A percentile compares a stretch with the other conserved stretches of the same genome.
These are phyloP conservation scores for Plectosphaerella plurivora DNA, from an alignment of 2,329 filamentous ascomycete genomes.

Conservation along the genomic window DNA sequence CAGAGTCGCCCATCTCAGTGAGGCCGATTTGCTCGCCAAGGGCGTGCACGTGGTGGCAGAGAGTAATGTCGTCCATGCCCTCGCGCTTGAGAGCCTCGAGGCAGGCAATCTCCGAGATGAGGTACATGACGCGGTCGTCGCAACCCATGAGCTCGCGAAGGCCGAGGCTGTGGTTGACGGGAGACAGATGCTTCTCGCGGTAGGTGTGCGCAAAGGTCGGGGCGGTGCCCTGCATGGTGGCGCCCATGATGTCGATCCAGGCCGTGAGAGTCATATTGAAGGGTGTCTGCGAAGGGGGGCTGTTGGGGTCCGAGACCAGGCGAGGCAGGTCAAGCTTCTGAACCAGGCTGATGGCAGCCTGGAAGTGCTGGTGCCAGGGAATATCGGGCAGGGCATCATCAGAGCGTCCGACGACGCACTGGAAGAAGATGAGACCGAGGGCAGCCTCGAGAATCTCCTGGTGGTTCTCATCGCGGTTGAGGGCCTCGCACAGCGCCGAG, in stretches of 20 bases:
- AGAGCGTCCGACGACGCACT: conserved; percentile 82
- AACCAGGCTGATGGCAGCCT: conserved; percentile 80
- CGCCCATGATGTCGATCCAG: conserved; percentile 96
- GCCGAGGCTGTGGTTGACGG: conserved; percentile 57
- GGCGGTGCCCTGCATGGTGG: conserved; percentile 82
- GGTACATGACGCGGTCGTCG: conserved; percentile 94
- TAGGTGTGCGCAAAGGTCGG: conserved; percentile 94
- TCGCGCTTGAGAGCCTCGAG: conserved; percentile 82
- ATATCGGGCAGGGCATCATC: conserved; percentile 87
- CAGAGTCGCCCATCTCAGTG: conserved; percentile 64
- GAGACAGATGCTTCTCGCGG: conserved; percentile 82
- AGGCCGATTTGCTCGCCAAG: conserved; percentile 81
- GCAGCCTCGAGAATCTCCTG: conserved; percentile 87
- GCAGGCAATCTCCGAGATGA: conserved; percentile 96
- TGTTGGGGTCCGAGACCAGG: conserved; percentile 56
- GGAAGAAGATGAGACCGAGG: conserved; percentile 93
- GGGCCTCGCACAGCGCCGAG: conserved; percentile 75
- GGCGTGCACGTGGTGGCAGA: conserved; percentile 86
- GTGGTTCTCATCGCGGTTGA: conserved; percentile 77
- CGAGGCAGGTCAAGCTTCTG: conserved; percentile 77
- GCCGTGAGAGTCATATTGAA: conserved; percentile 94
- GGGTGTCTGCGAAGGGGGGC: conserved; percentile 61
- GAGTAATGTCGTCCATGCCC: conserved; percentile 77
- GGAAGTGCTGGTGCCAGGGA: conserved; percentile 95
- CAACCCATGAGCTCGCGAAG: conserved; percentile 95